Conservation (phyloP, 2,329 filamentous ascomycete species). For the Trichothecium roseum region DNA sequence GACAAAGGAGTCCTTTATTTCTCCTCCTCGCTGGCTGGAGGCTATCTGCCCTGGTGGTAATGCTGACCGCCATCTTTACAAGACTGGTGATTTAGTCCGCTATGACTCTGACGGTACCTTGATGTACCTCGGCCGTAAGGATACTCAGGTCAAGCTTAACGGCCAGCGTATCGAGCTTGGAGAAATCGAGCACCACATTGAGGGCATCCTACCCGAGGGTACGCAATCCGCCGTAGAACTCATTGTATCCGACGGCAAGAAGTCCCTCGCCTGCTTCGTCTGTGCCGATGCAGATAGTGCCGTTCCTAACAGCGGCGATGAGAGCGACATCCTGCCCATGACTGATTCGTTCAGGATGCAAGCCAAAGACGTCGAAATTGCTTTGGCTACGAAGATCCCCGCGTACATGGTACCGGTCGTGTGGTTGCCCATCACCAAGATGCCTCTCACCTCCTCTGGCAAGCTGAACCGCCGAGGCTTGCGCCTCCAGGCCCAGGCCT, state of each 20-base stretch:
- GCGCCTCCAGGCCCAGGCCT: slow-evolving; percentile 3
- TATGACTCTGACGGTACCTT: slow-evolving; percentile 74
- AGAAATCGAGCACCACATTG: slow-evolving; percentile 6
- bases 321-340: slow-evolving; percentile 5
- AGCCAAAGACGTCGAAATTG: slow-evolving; percentile 4
- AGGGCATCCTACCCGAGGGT: slow-evolving; percentile 2
- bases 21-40: slow-evolving; percentile 25
- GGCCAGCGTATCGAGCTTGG: slow-evolving; percentile 8
- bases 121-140: slow-evolving; percentile 65
- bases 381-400: slow-evolving; percentile 1
- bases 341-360: slow-evolving; percentile 1
- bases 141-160: slow-evolving; percentile 8
- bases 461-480: slow-evolving; percentile 4
- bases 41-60: neutral
- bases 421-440: slow-evolving; percentile 4
- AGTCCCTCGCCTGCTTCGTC: slow-evolving; percentile 10
- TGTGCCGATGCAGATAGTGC: slow-evolving; percentile 4
- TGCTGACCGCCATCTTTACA: slow-evolving; percentile 44
- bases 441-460: slow-evolving; percentile 5
- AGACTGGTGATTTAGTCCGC: slow-evolving; percentile 80
- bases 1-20: slow-evolving; percentile 19
- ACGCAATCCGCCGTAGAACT: slow-evolving; percentile 11
- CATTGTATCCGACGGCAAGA: slow-evolving; percentile 6
- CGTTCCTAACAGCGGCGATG: slow-evolving; percentile 1
- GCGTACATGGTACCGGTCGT: slow-evolving; percentile 5